These are phyloP conservation scores for Daldinia sp. DNA, from an alignment of 2,329 filamentous ascomycete species.

Conservation along the genomic window DNA sequence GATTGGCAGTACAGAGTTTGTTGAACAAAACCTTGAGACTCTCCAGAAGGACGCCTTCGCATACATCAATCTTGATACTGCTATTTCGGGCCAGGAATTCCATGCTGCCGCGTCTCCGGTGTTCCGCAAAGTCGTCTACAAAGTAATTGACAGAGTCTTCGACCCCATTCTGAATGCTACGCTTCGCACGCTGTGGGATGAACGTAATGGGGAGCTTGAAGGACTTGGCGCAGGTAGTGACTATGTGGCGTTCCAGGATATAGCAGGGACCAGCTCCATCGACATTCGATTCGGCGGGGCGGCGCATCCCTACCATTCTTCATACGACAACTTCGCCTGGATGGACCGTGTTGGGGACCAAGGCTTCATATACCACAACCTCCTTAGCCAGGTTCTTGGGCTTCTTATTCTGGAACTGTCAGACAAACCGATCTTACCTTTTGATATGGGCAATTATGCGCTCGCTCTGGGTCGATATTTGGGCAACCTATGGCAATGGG, in stretches of 20 bases:
- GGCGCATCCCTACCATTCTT: constrained; percentile 79
- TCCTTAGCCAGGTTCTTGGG: constrained; percentile 82
- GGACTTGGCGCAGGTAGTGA: constrained; percentile 82
- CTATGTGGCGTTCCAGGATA: constrained; percentile 90
- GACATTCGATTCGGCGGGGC: constrained; percentile 83
- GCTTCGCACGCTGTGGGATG: constrained; percentile 81
- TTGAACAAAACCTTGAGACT: constrained; percentile 82
- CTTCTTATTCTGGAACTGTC: constrained; percentile 87
- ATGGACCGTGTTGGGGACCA: constrained; percentile 85
- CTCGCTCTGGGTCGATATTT: constrained; percentile 73
- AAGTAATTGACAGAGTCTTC: constrained; percentile 78
- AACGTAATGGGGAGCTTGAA: constrained; percentile 69
- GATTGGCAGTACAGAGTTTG: constrained; percentile 93
- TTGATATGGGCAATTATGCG: constrained; percentile 82
- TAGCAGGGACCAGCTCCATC: constrained; percentile 88
- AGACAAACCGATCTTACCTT: constrained; percentile 83
- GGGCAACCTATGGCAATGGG: constrained; percentile 74
- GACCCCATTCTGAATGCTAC: constrained; percentile 80
- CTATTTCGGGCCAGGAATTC: constrained; percentile 80
- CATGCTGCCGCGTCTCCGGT: constrained; percentile 84
- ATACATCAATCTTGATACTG: constrained; percentile 92
- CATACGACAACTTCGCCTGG: constrained; percentile 91
- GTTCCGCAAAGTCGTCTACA: constrained; percentile 77
- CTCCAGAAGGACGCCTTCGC: constrained; percentile 82
- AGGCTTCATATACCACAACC: constrained; percentile 81